Conservation (phyloP, 2,329 filamentous ascomycete species). For the Phialemonium atrogriseum region DNA sequence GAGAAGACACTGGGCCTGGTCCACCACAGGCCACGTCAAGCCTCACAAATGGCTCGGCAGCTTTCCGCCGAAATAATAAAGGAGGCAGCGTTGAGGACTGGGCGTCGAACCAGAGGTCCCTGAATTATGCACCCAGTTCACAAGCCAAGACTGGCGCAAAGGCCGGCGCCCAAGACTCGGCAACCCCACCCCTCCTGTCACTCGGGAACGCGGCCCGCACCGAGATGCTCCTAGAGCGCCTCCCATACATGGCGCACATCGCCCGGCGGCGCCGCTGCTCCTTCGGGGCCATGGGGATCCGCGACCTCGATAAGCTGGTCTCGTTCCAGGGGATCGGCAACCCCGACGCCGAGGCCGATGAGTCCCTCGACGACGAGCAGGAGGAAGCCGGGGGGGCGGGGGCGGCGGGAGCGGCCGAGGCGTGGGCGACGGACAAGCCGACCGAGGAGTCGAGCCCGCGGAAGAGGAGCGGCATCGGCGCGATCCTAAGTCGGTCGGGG, state of each 20-base stretch:
- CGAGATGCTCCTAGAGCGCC: slow-evolving; percentile 73
- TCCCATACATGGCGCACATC: slow-evolving; percentile 78
- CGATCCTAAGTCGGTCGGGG: slow-evolving; percentile 14
- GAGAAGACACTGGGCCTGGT: slow-evolving; percentile 30
- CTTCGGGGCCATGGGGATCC: slow-evolving; percentile 29
- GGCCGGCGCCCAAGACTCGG: slow-evolving; percentile 11
- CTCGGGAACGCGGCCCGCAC: slow-evolving; percentile 58
- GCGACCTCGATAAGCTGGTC: slow-evolving; percentile 60
- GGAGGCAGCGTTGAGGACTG: slow-evolving; percentile 10
- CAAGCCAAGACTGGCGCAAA: slow-evolving; percentile 10
- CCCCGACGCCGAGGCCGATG: slow-evolving; percentile 34
- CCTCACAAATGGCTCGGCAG: slow-evolving; percentile 15
- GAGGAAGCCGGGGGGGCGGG: slow-evolving; percentile 8
- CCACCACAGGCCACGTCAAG: slow-evolving; percentile 27
- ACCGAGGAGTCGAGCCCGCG: slow-evolving; percentile 43
- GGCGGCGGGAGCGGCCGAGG: slow-evolving; percentile 25
- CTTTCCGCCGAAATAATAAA: slow-evolving; percentile 8
- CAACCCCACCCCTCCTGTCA: slow-evolving; percentile 38
- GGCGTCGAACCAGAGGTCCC: slow-evolving; percentile 9
- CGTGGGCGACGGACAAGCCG: slow-evolving; percentile 55
- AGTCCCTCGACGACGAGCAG: slow-evolving; percentile 30
- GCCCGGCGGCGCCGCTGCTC: slow-evolving; percentile 30
- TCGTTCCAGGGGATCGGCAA: slow-evolving; percentile 52
- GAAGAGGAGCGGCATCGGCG: slow-evolving; percentile 28
- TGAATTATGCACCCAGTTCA: slow-evolving; percentile 16